These are phyloP conservation scores for Penicillium pulvis DNA, from an alignment of 495 filamentous ascomycete species.

Conservation along the genomic window DNA sequence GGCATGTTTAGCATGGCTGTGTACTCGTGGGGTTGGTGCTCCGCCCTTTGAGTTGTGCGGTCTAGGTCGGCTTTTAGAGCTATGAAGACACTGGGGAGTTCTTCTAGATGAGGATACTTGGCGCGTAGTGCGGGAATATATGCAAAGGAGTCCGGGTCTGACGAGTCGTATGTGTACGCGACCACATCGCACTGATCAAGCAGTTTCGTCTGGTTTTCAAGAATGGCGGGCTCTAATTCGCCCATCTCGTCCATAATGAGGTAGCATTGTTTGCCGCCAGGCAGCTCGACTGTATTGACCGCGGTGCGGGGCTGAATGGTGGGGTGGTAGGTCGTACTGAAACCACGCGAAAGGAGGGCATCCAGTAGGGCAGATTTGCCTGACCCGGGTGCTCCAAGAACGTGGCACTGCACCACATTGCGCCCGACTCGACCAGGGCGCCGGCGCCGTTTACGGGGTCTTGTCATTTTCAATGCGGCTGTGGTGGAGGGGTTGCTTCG, in stretches of 20 bases:
- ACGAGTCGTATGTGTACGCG: conserved; percentile 95
- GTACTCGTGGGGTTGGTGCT: conserved; percentile 91
- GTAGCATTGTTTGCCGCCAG: conserved; percentile 95
- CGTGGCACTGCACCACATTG: conserved; percentile 94
- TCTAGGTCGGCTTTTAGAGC: conserved; percentile 93
- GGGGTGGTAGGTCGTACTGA: conserved; percentile 83
- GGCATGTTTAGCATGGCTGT: conserved; percentile 73
- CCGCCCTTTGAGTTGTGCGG: conserved; percentile 88
- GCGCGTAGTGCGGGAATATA: conserved; percentile 83
- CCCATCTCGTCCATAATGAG: conserved; percentile 94
- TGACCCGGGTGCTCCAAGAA: conserved; percentile 79
- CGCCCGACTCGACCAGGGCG: conserved; percentile 84
- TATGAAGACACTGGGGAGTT: conserved; percentile 84
- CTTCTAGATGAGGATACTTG: conserved; percentile 78
- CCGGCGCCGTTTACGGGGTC: conserved; percentile 79
- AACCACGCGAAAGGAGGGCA: conserved; percentile 86
- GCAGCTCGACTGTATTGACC: conserved; percentile 95
- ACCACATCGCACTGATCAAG: conserved; percentile 90
- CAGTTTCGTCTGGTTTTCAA: conserved; percentile 90
- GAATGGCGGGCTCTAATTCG: conserved; percentile 88
- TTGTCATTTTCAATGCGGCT: conserved; percentile 86
- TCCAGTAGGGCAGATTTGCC: conserved; percentile 90
- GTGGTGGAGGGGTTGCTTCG: conserved; percentile 67
- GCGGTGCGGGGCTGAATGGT: conserved; percentile 92
- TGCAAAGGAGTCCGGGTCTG: conserved; percentile 89